These are phyloP conservation scores for Salix viminalis DNA, from an alignment of 345 rosid genomes.

Conservation along the genomic window DNA sequence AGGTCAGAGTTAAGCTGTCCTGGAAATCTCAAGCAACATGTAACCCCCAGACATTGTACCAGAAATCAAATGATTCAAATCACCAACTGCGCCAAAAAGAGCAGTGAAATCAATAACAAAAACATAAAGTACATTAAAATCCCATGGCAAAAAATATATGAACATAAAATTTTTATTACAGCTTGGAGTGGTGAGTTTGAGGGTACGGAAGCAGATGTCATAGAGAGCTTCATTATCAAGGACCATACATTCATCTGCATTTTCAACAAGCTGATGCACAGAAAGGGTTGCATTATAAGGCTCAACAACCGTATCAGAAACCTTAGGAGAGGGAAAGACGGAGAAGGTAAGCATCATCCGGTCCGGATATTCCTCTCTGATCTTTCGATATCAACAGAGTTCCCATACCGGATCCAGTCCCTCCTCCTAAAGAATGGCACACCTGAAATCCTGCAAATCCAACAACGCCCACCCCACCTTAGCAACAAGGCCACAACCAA, in stretches of 20 bases:
- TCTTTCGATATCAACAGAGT: constrained; percentile 61
- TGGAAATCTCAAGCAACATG: constrained; percentile 71
- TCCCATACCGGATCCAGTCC: constrained; percentile 68
- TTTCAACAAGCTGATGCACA: constrained; percentile 62
- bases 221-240: constrained; percentile 64
- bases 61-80: constrained; percentile 63
- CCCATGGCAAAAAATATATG: neutral
- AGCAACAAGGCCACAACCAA: neutral
- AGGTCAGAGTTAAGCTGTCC: constrained; percentile 71
- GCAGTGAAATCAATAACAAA: neutral
- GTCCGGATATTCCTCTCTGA: constrained; percentile 70
- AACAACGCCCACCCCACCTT: neutral
- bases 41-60: constrained; percentile 75
- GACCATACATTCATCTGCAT: constrained; percentile 67
- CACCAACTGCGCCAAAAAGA: constrained; percentile 44
- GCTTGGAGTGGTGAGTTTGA: constrained; percentile 59
- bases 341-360: constrained; percentile 75
- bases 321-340: constrained; percentile 66
- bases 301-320: constrained; percentile 69
- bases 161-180: constrained; percentile 25
- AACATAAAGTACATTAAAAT: neutral
- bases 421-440: constrained; percentile 65
- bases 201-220: constrained; percentile 62
- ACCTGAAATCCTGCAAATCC: constrained; percentile 49
- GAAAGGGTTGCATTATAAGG: constrained; percentile 69